A percentile compares a stretch with the other conserved stretches of the same genome.
These are phyloP conservation scores for Obelidium mucronatum DNA, from an alignment of 192 early-diverging fungal species.

Conservation along the genomic window DNA sequence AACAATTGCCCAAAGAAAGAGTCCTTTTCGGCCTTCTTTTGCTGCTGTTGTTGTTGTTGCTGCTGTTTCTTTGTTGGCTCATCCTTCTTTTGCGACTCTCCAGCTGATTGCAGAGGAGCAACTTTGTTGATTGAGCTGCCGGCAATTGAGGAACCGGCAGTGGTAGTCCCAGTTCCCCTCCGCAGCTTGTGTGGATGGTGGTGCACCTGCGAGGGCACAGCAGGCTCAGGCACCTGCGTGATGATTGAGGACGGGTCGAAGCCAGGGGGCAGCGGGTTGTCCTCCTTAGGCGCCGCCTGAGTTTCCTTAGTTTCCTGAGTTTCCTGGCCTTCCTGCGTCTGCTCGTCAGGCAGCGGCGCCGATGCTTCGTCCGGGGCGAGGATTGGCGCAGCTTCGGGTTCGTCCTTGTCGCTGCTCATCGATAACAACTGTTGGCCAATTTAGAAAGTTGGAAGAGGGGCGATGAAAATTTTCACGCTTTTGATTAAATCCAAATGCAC, in stretches of 20 bases:
- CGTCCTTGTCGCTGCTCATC: not conserved
- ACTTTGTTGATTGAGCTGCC: constrained; percentile 1
- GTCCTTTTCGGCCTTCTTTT: not conserved
- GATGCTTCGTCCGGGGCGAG: not conserved
- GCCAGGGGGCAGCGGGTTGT: too few relatives aligned
- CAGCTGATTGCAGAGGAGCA: not conserved
- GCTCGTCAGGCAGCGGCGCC: too few relatives aligned
- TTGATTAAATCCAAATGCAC: not conserved
- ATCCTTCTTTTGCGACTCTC: not conserved
- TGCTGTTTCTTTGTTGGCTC: not conserved
- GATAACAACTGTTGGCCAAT: not conserved
- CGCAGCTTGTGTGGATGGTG: constrained; percentile 20
- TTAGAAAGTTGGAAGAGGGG: not conserved
- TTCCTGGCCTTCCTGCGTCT: too few relatives aligned
- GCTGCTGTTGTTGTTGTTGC: not conserved
- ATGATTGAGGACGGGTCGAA: constrained; percentile 20
- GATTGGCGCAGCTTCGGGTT: not conserved
- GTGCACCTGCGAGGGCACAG: not conserved
- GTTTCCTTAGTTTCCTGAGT: too few relatives aligned
- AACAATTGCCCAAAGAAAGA: not conserved
- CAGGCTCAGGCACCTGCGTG: constrained; percentile 19
- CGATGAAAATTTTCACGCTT: not conserved
- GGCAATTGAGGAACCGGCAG: not conserved
- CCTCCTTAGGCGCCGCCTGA: too few relatives aligned
- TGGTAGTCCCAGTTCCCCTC: not conserved